Conservation (phyloP, 805 yeast genomes). For the Spathaspora passalidarum region DNA sequence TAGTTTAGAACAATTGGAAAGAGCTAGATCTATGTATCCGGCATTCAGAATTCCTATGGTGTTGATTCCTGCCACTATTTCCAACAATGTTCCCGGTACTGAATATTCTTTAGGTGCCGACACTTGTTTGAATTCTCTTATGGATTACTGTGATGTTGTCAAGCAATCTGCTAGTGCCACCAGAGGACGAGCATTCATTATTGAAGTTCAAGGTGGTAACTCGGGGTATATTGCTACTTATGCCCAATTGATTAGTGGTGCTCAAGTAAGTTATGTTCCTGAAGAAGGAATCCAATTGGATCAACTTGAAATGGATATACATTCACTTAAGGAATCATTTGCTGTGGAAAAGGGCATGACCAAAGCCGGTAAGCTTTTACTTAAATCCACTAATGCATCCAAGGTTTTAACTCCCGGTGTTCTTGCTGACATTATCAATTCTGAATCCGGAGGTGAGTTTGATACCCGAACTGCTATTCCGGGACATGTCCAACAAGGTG, state of each 20-base stretch:
- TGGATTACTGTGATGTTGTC: conserved; percentile 90
- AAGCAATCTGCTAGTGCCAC: conserved; percentile 95
- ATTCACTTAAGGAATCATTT: conserved; percentile 64
- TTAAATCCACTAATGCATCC: conserved; percentile 83
- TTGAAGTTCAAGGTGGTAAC: conserved; percentile 98
- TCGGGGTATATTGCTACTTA: conserved; percentile 90
- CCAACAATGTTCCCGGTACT: conserved; percentile 98
- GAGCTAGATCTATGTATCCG: conserved; percentile 77
- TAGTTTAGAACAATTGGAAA: conserved; percentile 76
- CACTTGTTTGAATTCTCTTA: conserved; percentile 89
- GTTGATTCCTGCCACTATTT: conserved; percentile 90
- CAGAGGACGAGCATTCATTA: conserved; percentile 90
- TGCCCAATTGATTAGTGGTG: conserved; percentile 84
- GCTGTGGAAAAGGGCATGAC: conserved; percentile 71
- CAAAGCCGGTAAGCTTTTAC: conserved; percentile 80
- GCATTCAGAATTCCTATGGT: conserved; percentile 93
- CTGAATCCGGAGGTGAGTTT: conserved; percentile 71
- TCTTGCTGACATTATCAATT: conserved; percentile 78
- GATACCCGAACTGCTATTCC: conserved; percentile 95
- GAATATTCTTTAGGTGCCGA: conserved; percentile 95
- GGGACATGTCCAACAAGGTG: conserved; percentile 98
- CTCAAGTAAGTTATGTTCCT: conserved; percentile 87
- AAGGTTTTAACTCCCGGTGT: conserved; percentile 77
- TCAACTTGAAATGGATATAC: conserved; percentile 74
- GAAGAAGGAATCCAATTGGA: conserved; percentile 72